Base-by-base conservation (phyloP, 768 basidiomycete genomes). In the Pleurotus pulmonarius region DNA sequence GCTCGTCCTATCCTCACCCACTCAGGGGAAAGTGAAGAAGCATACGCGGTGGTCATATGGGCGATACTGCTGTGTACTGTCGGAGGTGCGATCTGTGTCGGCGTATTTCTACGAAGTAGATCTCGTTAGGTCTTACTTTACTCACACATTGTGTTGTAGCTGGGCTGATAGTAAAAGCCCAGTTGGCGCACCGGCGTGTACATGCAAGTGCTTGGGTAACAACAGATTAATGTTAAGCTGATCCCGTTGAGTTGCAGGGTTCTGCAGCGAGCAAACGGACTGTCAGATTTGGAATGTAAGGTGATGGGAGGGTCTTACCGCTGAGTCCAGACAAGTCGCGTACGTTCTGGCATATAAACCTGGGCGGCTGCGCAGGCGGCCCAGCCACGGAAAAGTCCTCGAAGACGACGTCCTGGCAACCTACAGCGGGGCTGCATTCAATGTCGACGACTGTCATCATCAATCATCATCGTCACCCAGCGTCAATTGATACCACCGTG, bases 11-110 rank as follows among this genome's bases (percentile, higher is more conserved):
- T 71, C 22, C 67, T 75, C 46, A 56, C 64, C 3, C 25, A 34
- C 16, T 46, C 53, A 3, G 58, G 63, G 16, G 37, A 43, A 8
- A 58, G 54, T 2, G 71, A 75, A 34, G 80, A 82, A 55, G 69
- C 78, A 3, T 82, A 77, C 62, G 72, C 81, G 6, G 67, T 84
- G n/a, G 77, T 79, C 5, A 77, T 78, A 18, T 86, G 83, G 83
- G 82, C 80, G 0, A 80, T 83, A 56, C 59, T 83, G 3, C 25
- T 85, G 1, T 80, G 78, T 58, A 86, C 83, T 0, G 67, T 83
- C 22, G 69, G 74, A 8, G 84, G 85, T 9, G 76, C 77, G 11
- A 16, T 26, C 9, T 20, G 49, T 18, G 49, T 51, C 22, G 49
- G 49, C 13, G 16, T 37, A n/a, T 51, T 51, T 18, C 49, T 51